Base-by-base conservation (phyloP, 2,329 filamentous ascomycete genomes). In the Pseudogymnoascus destructans region DNA sequence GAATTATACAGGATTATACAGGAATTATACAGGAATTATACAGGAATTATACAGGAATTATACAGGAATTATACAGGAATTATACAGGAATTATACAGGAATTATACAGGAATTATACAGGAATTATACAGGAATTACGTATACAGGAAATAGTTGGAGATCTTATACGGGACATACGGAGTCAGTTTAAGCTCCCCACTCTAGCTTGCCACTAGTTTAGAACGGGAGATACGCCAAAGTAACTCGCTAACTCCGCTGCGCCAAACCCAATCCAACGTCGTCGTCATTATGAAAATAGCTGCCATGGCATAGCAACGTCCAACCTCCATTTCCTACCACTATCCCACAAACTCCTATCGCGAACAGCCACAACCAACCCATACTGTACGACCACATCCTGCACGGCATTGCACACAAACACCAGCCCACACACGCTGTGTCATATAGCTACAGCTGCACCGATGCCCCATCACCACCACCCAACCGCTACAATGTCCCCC, bases 231-330 rank as follows among this genome's bases (percentile, higher is more conserved):
- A 52, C 46, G 46, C 46, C 30, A 52, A 25, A 52, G n/a, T 17
- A 11, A 13, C 46, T 52, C 46, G 46, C 46, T 30, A 52, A 52
- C 46, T 52, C 46, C 46, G n/a, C 46, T 30, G n/a, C 25, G 15
- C 46, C 46, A 52, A 52, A 52, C 46, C 46, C 25, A 52, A 52
- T 52, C 3, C 21, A 19, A 52, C 46, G 8, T 30, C 25, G 25
- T 52, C 46, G 46, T 52, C 46, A 52, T 52, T 52, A 52, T 52
- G 46, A 52, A 52, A 52, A 52, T 52, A 52, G 25, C 25, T 52
- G 46, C 46, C 46, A 52, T 30, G 46, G 46, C 46, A 52, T 52
- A 30, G 46, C 46, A 52, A 52, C 46, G 23, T 30, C 46, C 23
- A 30, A 30, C 46, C 46, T 52, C 46, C 10, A 30, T 27, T 27